Base-by-base conservation (phyloP, 116 monocot species). In the Posidonia oceanica region DNA sequence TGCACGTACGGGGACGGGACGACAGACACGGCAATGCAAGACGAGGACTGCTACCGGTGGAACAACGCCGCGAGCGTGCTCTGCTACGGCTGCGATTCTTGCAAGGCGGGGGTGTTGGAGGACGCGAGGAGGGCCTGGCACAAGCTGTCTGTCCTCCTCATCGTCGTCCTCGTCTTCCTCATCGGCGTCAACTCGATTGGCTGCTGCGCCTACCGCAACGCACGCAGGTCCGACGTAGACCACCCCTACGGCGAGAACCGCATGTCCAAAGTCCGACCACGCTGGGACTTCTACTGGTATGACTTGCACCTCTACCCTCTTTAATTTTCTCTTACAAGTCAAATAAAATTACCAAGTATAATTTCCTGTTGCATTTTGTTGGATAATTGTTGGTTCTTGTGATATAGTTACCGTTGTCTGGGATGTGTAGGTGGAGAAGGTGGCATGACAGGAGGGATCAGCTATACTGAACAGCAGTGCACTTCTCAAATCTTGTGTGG, bases 61-160 rank as follows among this genome's bases (percentile, higher is more conserved):
- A 79, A 62, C 75, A 79, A 79, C 63, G 74, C 53, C 37, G 64
- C 69, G 14, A 39, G 15, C 36, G 68, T 84, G 61, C 83, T 91
- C 6, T 91, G 91, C 76, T 91, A 91, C 72, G 72, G 60, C 7
- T 94, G 94, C 70, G 76, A 90, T 69, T 90, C 94, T 4, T 94
- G 94, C 87, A 89, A 83, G 81, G 94, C 94, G 0, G 90, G 84
- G 12, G 94, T 94, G 12, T 55, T 94, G 59, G 94, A 94, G 73
- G 81, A 90, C 67, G 79, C 81, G 56, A 75, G 87, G 54, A 65
- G 70, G 65, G 85, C 87, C 68, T 94, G 94, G 94, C 94, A 90
- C 74, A 90, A 90, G 73, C 72, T 94, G 64, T 82, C 90, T 0
- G 78, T 94, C 44, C 90, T 94, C 76, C 83, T 85, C 64, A 79